Conservation (phyloP, 164 flowering plant species). For the Berberis thunbergii region DNA sequence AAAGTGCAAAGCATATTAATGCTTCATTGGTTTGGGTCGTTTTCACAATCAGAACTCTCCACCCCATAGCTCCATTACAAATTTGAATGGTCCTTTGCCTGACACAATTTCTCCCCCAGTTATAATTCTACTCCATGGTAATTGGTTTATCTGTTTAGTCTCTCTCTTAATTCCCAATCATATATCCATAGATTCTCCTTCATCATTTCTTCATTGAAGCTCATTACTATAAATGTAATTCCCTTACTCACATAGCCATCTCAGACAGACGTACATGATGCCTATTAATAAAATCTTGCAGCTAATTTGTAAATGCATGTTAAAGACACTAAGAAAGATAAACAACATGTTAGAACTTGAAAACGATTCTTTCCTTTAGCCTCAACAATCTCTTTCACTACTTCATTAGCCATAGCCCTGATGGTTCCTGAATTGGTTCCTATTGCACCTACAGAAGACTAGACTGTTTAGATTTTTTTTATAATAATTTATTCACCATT, state of each 20-base stretch:
- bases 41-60: too few relatives aligned
- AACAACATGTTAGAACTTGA: slow-evolving; percentile 14
- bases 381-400: slow-evolving; percentile 19
- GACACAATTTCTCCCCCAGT: too few relatives aligned
- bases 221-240: slow-evolving; percentile 7
- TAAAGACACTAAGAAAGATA: background rate
- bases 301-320: background rate
- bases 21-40: too few relatives aligned
- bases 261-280: slow-evolving; percentile 5
- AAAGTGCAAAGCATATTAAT: too few relatives aligned
- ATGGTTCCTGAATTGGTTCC: slow-evolving; percentile 1
- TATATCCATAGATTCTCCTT: slow-evolving; percentile 11
- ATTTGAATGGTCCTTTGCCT: too few relatives aligned
- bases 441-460: slow-evolving; percentile 19
- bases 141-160: too few relatives aligned
- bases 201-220: slow-evolving; percentile 10
- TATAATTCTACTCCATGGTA: too few relatives aligned
- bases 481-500: too few relatives aligned
- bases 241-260: slow-evolving; percentile 20
- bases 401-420: slow-evolving; percentile 14
- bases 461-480: background rate
- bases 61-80: too few relatives aligned
- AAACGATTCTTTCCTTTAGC: slow-evolving; percentile 18
- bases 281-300: too few relatives aligned
- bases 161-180: slow-evolving; percentile 6